phyloP scores from a whole-genome alignment of 1,284 basidiomycete species.

The Sanghuangporus baumii region DNA sequence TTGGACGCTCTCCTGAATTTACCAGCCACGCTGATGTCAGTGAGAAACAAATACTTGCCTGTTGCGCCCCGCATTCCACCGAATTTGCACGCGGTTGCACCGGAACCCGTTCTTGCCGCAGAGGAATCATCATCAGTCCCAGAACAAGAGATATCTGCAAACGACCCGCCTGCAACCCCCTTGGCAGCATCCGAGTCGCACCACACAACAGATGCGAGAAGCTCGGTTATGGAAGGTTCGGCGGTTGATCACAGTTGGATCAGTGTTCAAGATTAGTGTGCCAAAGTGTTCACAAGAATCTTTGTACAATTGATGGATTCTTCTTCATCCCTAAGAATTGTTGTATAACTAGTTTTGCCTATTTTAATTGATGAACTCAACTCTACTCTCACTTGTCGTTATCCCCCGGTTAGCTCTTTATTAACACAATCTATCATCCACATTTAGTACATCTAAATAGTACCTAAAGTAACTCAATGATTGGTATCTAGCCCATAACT shows the following conservation, averaged over 20 bases:
- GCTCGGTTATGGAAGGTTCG: conserved; percentile 31
- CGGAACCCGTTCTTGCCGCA: conserved; percentile 18
- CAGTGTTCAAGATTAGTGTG: conserved; percentile 35
- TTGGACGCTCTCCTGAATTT: conserved; percentile 60
- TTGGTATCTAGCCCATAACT: neutral
- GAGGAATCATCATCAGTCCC: neutral
- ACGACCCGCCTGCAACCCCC: neutral
- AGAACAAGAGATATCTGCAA: neutral
- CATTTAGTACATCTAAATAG: neutral
- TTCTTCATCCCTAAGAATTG: neutral
- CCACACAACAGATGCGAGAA: conserved; percentile 55
- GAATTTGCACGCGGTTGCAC: conserved; percentile 22
- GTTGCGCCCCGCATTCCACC: conserved; percentile 33
- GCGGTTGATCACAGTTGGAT: conserved; percentile 61
- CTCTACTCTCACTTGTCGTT: neutral
- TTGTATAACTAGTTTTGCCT: conserved; percentile 1
- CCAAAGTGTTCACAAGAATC: neutral
- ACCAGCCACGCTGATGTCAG: conserved; percentile 55
- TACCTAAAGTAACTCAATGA: neutral
- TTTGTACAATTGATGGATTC: neutral
- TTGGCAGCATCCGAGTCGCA: conserved; percentile 49
- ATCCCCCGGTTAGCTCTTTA: neutral
- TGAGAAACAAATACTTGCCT: conserved; percentile 55
- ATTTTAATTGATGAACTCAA: neutral
- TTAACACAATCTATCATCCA: conserved; percentile 2